These are phyloP conservation scores for Senna tora DNA, from an alignment of 306 rosid genomes.

Conservation along the genomic window DNA sequence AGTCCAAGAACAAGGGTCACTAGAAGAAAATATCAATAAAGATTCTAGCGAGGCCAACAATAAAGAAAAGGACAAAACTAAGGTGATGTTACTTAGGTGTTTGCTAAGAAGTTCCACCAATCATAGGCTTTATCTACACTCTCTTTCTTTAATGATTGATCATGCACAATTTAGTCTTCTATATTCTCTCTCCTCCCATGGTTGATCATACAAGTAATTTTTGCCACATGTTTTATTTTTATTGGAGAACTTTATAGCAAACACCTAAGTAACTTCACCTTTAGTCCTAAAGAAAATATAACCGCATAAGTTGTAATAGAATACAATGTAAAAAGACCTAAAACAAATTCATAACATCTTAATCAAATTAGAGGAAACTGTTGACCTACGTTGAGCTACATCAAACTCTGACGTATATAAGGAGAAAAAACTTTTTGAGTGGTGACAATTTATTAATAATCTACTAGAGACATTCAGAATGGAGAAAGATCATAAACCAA, in stretches of 20 bases:
- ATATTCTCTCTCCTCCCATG: too few relatives aligned
- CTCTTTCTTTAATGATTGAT: too few relatives aligned
- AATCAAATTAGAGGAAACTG: neutral
- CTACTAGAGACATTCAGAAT: conserved; percentile 16
- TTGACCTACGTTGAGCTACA: neutral
- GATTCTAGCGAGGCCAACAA: neutral
- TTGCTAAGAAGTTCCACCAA: too few relatives aligned
- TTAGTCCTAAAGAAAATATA: too few relatives aligned
- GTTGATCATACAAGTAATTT: too few relatives aligned
- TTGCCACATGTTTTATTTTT: too few relatives aligned
- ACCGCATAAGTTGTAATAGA: neutral
- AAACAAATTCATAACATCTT: conserved; percentile 8
- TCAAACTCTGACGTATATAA: neutral
- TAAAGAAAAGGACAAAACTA: too few relatives aligned
- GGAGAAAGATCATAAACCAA: conserved; percentile 27
- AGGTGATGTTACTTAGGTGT: too few relatives aligned
- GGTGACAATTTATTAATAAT: neutral
- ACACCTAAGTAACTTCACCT: too few relatives aligned
- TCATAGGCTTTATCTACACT: too few relatives aligned
- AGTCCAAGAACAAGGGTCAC: neutral
- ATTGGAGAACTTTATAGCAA: too few relatives aligned
- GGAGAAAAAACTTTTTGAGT: neutral
- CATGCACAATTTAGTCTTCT: too few relatives aligned
- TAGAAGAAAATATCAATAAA: conserved; percentile 30
- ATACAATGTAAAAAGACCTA: neutral